These are phyloP conservation scores for Hysterium pulicare DNA, from an alignment of 2,329 filamentous ascomycete genomes.

Conservation along the genomic window DNA sequence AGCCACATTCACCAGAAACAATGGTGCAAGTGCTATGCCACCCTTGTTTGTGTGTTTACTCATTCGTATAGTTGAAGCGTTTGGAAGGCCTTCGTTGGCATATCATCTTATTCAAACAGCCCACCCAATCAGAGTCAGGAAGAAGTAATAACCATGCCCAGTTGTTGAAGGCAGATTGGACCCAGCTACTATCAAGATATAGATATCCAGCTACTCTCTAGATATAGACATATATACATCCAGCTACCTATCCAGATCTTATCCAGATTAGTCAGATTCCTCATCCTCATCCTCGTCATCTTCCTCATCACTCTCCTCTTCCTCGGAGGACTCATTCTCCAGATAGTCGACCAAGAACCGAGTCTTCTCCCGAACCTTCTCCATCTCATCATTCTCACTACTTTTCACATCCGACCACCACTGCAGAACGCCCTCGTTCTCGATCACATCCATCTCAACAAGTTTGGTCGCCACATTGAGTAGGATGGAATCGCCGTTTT, in stretches of 20 bases:
- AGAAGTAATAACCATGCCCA: too few species aligned
- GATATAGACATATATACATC: not conserved
- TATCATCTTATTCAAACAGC: too few species aligned
- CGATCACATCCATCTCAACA: constrained; percentile 78
- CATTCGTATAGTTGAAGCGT: too few species aligned
- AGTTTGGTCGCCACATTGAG: constrained; percentile 79
- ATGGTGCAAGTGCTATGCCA: too few species aligned
- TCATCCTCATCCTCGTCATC: constrained; percentile 57
- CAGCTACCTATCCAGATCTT: constrained; percentile 7
- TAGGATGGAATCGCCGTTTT: constrained; percentile 65
- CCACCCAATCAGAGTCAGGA: too few species aligned
- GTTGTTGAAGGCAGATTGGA: too few species aligned
- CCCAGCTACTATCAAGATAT: too few species aligned
- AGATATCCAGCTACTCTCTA: too few species aligned
- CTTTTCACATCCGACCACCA: constrained; percentile 84
- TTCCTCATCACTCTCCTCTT: constrained; percentile 66
- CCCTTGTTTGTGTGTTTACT: too few species aligned
- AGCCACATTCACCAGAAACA: too few species aligned
- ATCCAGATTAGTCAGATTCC: constrained; percentile 35
- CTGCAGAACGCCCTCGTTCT: constrained; percentile 80
- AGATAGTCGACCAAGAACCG: constrained; percentile 74
- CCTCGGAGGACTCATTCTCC: constrained; percentile 72
- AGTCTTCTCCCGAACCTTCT: constrained; percentile 68
- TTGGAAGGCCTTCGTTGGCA: too few species aligned
- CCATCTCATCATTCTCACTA: constrained; percentile 65